Base-by-base conservation (phyloP, 225 moss, liverwort and hornwort species). In the Lunularia cruciata region DNA sequence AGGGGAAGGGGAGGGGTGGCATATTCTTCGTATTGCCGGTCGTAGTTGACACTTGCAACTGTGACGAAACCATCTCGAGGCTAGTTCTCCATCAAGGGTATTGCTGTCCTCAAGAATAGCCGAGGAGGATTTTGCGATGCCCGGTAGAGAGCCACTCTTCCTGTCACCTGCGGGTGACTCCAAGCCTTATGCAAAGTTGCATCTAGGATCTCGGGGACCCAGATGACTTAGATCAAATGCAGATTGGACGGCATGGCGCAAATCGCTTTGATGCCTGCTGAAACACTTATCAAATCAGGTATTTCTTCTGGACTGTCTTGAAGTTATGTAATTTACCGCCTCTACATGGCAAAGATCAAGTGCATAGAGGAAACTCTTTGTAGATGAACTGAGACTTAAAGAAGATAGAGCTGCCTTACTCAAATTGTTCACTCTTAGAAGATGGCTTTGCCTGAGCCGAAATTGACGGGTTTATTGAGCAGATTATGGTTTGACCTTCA, bases 211-310 rank as follows among this genome's bases (percentile, higher is more conserved):
- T 38, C 26, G 30, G 25, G 39, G 54, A 22, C 56, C 69, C 12
- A 69, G 40, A 28, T 57, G 42, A 33, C 28, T 13, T 22, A 40
- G 54, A 57, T 42, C 69, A 40, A 42, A 56, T 69, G 42, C 69
- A 28, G 69, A 57, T 69, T 69, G 43, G 69, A 57, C 56, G 55
- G 43, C 30, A 69, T 69, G 69, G 56, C 54, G 33, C 56, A 69
- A 39, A 57, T 69, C 37, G 69, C 69, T 26, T 11, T 57, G 25
- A 69, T 55, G 69, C 42, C 57, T 40, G 69, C 69, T 69, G 69
- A 55, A 42, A 30, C 55, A 39, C 16, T 31, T 39, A 23, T 45
- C 55, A 69, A 57, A 57, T 55, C 69, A 69, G 69, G 69, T 69
- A 69, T 56, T 11, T 69, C 27, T 40, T 12, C 26, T 57, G 40